These are phyloP conservation scores for Claviceps paspali DNA, from an alignment of 2,329 filamentous ascomycete species.

Conservation along the genomic window DNA sequence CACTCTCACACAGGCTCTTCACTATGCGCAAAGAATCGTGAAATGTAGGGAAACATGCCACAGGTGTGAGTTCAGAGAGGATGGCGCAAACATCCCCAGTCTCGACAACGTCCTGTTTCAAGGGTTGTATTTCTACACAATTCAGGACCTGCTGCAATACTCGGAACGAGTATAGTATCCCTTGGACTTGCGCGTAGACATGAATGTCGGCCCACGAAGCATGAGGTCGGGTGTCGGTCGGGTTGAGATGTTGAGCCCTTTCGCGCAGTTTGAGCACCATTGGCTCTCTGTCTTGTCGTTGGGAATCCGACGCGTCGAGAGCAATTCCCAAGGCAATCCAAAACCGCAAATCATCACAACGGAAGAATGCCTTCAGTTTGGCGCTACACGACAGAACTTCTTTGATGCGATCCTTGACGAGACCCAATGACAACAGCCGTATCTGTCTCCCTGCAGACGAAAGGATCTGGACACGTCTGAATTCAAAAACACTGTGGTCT, in stretches of 20 bases:
- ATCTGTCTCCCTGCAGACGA: conserved; percentile 16
- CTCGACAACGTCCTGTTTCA: background rate
- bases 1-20: background rate
- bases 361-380: conserved; percentile 1
- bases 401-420: conserved; percentile 4
- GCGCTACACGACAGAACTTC: conserved; percentile 8
- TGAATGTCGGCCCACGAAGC: conserved; percentile 45
- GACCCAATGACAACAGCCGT: conserved; percentile 6
- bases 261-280: background rate
- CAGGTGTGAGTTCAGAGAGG: conserved; percentile 13
- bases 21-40: conserved; percentile 4
- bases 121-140: background rate
- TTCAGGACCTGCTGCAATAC: conserved; percentile 23
- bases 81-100: conserved; percentile 7
- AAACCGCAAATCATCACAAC: conserved; percentile 7
- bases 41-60: conserved; percentile 9
- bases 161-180: conserved; percentile 46
- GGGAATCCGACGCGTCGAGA: conserved; percentile 16
- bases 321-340: conserved; percentile 11
- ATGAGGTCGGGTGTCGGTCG: background rate
- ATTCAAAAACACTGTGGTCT: conserved; percentile 17
- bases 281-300: conserved; percentile 10
- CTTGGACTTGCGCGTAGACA: conserved; percentile 43
- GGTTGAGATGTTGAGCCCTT: background rate
- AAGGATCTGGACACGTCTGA: conserved; percentile 18